These are phyloP conservation scores for Populus nigra DNA, from an alignment of 345 rosid genomes.

Conservation along the genomic window DNA sequence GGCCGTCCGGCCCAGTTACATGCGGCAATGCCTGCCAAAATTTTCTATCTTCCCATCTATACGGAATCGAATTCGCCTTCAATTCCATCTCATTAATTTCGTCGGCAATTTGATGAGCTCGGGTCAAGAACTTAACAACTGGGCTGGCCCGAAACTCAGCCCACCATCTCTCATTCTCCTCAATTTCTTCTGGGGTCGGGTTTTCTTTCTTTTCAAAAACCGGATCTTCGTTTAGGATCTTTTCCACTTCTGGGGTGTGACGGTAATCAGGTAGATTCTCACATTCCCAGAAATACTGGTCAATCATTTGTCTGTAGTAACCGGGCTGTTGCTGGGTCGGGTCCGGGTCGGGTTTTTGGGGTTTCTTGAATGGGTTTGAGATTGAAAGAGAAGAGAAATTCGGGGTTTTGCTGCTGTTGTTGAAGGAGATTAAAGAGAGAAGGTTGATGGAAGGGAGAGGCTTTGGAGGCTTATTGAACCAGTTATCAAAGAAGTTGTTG, in stretches of 20 bases:
- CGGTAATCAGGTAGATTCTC: slow-evolving; percentile 74
- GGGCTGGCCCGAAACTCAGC: slow-evolving; percentile 56
- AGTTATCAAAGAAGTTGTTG: slow-evolving; percentile 61
- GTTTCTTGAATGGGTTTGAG: slow-evolving; percentile 34
- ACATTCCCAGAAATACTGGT: slow-evolving; percentile 74
- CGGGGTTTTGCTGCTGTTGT: slow-evolving; percentile 17
- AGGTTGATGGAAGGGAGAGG: slow-evolving; percentile 57
- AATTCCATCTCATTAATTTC: slow-evolving; percentile 60
- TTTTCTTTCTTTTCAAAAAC: slow-evolving; percentile 64
- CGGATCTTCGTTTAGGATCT: slow-evolving; percentile 56
- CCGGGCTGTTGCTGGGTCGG: slow-evolving; percentile 37
- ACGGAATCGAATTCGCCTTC: slow-evolving; percentile 53
- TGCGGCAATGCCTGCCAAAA: slow-evolving; percentile 71
- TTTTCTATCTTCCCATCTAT: slow-evolving; percentile 62
- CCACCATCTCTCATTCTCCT: slow-evolving; percentile 79
- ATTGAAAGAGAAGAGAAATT: slow-evolving; percentile 58
- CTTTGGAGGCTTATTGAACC: slow-evolving; percentile 72
- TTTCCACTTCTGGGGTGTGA: slow-evolving; percentile 75
- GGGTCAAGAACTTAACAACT: slow-evolving; percentile 57
- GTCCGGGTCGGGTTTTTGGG: slow-evolving; percentile 19
- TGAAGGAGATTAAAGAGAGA: slow-evolving; percentile 23
- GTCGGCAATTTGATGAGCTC: slow-evolving; percentile 62
- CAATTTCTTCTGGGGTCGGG: slow-evolving; percentile 58
- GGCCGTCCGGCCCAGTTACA: slow-evolving; percentile 69
- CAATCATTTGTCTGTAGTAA: slow-evolving; percentile 37